phyloP scores from a whole-genome alignment of 108 stramenopile species.

The Skeletonema grethae region DNA sequence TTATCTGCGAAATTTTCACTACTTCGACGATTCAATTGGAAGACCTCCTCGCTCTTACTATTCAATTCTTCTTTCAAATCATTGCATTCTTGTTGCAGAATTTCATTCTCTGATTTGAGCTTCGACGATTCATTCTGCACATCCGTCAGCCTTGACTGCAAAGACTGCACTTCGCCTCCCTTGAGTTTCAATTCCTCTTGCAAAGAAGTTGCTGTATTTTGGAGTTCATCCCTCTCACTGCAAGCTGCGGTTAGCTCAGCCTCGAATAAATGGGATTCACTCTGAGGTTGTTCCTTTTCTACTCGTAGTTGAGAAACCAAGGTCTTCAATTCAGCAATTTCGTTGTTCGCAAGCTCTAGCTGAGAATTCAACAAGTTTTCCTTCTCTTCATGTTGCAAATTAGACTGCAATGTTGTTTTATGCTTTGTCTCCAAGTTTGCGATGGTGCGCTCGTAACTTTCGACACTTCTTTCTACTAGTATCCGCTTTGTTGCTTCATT shows the following conservation, averaged over 20 bases:
- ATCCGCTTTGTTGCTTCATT: conserved; percentile 69
- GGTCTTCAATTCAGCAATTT: conserved; percentile 23
- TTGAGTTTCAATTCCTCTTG: conserved; percentile 18
- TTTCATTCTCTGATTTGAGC: conserved; percentile 20
- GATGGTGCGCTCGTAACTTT: conserved; percentile 32
- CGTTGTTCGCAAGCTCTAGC: conserved; percentile 13
- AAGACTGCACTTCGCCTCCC: conserved; percentile 4
- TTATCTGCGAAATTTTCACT: conserved; percentile 9
- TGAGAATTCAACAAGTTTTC: neutral
- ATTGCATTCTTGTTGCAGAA: conserved; percentile 25
- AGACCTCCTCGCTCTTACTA: conserved; percentile 12
- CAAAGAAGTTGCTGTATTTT: conserved; percentile 19
- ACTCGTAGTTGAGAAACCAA: conserved; percentile 20
- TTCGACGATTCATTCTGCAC: conserved; percentile 1
- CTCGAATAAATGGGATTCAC: conserved; percentile 31
- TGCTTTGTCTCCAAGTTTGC: conserved; percentile 17
- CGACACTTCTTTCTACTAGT: conserved; percentile 63
- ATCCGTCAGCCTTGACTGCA: conserved; percentile 14
- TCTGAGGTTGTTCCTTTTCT: conserved; percentile 20
- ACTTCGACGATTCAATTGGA: conserved; percentile 27
- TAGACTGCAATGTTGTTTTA: conserved; percentile 11
- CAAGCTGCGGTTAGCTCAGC: conserved; percentile 22
- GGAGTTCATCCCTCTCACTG: conserved; percentile 23
- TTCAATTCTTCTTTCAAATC: conserved; percentile 7
- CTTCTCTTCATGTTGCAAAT: conserved; percentile 25